Percentiles rank a stretch among this genome's conserved stretches.
Evolutionary conservation across 257 asterid genomes (phyloP).

Genomic region (Linderniella brevidens): DNA sequence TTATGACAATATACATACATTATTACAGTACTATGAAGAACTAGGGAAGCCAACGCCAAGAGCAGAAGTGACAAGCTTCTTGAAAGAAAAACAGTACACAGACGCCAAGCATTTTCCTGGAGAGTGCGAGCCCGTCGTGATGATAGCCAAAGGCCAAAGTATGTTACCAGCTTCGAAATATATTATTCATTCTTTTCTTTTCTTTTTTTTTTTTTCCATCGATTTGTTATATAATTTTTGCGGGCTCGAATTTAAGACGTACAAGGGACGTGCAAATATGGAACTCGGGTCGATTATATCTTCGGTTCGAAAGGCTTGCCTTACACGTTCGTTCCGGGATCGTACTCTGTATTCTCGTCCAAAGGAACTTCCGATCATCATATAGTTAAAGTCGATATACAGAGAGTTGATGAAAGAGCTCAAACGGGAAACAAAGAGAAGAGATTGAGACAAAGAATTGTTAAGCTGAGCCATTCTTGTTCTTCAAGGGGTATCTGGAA

Average conservation of each 20-base stretch:
- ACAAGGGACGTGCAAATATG: conserved; percentile 91
- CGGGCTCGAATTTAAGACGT: conserved; percentile 38
- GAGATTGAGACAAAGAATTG: not conserved
- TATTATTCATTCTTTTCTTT: not conserved
- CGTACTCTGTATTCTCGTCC: conserved; percentile 74
- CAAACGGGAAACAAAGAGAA: conserved; percentile 7
- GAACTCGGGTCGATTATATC: conserved; percentile 81
- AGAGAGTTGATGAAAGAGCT: conserved; percentile 20
- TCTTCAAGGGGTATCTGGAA: conserved; percentile 1
- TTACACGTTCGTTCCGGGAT: conserved; percentile 65
- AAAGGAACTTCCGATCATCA: conserved; percentile 96
- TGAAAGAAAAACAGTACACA: conserved; percentile 47
- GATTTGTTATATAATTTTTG: not conserved
- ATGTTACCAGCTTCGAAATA: conserved; percentile 5
- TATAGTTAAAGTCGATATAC: conserved; percentile 63
- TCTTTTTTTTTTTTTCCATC: not conserved
- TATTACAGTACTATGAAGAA: conserved; percentile 50
- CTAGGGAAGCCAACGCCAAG: conserved; percentile 81
- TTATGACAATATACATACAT: not conserved
- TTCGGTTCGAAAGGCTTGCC: conserved; percentile 33
- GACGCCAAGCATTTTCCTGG: conserved; percentile 76
- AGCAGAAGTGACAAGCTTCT: conserved; percentile 47
- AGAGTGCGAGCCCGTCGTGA: conserved; percentile 72
- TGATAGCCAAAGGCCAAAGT: conserved; percentile 97
- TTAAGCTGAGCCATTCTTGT: not conserved